These are phyloP conservation scores for Corchorus olitorius DNA, from an alignment of 345 rosid species.

Conservation along the genomic window DNA sequence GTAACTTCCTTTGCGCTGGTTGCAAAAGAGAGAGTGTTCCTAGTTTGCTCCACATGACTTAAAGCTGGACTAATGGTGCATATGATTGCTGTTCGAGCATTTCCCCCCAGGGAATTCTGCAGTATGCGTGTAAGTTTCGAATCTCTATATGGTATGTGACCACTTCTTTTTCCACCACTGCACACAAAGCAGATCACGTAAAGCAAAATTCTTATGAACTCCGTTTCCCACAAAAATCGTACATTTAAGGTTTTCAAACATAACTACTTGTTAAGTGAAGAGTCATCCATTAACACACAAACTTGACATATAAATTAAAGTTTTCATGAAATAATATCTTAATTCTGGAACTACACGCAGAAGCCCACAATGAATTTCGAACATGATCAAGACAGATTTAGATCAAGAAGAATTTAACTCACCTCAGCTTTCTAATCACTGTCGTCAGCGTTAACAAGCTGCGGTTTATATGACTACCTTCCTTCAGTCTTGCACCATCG, in stretches of 20 bases:
- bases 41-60: constrained; percentile 90
- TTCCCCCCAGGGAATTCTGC: constrained; percentile 98
- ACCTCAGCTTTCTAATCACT: constrained; percentile 97
- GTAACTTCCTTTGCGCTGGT: constrained; percentile 94
- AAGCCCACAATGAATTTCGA: constrained; percentile 5
- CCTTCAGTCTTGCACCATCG: constrained; percentile 81
- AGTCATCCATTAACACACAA: neutral
- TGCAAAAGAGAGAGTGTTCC: constrained; percentile 85
- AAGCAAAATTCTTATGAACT: neutral
- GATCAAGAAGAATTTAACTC: constrained; percentile 19
- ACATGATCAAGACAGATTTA: neutral
- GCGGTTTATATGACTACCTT: constrained; percentile 93
- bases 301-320: neutral
- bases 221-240: neutral
- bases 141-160: constrained; percentile 91
- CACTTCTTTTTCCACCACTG: constrained; percentile 72
- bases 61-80: constrained; percentile 95
- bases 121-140: constrained; percentile 94
- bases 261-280: neutral
- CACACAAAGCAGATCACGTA: constrained; percentile 32
- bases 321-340: neutral
- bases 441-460: constrained; percentile 92
- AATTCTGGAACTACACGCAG: neutral
- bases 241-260: neutral
- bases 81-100: constrained; percentile 94